These are phyloP conservation scores for Phytophthora sp. DNA, from an alignment of 352 stramenopile genomes.

Conservation along the genomic window DNA sequence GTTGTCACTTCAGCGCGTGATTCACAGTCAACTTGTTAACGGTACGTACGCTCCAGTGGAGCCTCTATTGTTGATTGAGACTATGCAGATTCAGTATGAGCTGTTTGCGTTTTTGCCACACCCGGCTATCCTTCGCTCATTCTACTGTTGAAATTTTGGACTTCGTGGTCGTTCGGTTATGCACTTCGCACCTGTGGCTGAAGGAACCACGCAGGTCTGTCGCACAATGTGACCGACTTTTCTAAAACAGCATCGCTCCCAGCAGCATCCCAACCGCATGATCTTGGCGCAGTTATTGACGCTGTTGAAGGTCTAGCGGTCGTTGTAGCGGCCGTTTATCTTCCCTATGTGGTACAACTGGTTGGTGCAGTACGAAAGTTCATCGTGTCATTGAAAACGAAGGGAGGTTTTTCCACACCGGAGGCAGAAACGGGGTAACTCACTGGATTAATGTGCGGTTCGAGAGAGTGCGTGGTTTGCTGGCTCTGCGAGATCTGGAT, in stretches of 20 bases:
- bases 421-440: conserved; percentile 1
- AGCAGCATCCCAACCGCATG: background rate
- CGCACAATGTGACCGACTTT: conserved; percentile 16
- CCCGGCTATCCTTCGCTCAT: conserved; percentile 3
- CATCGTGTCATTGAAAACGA: conserved; percentile 5
- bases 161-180: conserved; percentile 16
- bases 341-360: conserved; percentile 3
- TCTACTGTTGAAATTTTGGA: conserved; percentile 19
- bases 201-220: background rate
- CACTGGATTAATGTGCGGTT: conserved; percentile 15
- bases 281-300: conserved; percentile 6
- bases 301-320: conserved; percentile 12
- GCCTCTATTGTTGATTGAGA: conserved; percentile 12
- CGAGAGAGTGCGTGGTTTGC: conserved; percentile 3
- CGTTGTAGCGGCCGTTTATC: background rate
- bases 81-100: conserved; percentile 19
- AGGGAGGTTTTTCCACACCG: background rate
- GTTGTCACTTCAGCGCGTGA: background rate
- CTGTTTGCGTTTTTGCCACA: conserved; percentile 22
- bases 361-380: conserved; percentile 2
- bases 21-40: conserved; percentile 1
- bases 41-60: background rate
- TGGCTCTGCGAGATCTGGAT: background rate
- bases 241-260: conserved; percentile 4
- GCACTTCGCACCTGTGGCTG: conserved; percentile 10